Conservation (phyloP, 345 rosid genomes). For the Litchi chinensis region DNA sequence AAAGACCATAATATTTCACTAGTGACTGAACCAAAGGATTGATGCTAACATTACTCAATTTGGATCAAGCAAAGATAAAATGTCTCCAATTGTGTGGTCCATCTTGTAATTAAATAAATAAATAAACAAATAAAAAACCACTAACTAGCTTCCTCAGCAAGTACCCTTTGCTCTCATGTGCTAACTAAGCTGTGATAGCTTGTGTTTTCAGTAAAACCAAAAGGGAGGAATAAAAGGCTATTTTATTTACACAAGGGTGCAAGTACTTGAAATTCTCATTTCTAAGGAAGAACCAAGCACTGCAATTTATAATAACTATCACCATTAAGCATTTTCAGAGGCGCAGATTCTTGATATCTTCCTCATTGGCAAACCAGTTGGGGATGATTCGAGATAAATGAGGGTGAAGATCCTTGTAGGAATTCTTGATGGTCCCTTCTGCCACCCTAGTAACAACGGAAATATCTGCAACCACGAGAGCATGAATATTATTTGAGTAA, state of each 20-base stretch:
- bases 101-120: neutral
- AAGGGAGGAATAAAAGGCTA: conserved; percentile 7
- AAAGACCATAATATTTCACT: too few species aligned
- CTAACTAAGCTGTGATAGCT: conserved; percentile 8
- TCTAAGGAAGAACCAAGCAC: neutral
- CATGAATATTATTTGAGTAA: neutral
- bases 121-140: neutral
- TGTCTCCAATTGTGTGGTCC: neutral
- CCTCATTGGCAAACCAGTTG: conserved; percentile 52
- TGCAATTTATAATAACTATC: neutral
- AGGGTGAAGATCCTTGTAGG: conserved; percentile 49
- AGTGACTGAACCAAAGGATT: neutral
- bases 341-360: conserved; percentile 40
- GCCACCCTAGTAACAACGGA: conserved; percentile 51
- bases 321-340: conserved; percentile 17
- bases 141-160: neutral
- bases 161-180: neutral
- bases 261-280: neutral
- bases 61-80: neutral
- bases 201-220: neutral
- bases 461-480: conserved; percentile 37
- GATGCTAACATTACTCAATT: neutral
- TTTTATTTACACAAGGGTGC: conserved; percentile 13
- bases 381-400: conserved; percentile 45
- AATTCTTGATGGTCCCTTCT: conserved; percentile 55